Percentiles rank a stretch among this genome's conserved stretches.
Evolutionary conservation across 2,329 filamentous ascomycete genomes (phyloP).

Genomic region (Thermoascus crustaceus): DNA sequence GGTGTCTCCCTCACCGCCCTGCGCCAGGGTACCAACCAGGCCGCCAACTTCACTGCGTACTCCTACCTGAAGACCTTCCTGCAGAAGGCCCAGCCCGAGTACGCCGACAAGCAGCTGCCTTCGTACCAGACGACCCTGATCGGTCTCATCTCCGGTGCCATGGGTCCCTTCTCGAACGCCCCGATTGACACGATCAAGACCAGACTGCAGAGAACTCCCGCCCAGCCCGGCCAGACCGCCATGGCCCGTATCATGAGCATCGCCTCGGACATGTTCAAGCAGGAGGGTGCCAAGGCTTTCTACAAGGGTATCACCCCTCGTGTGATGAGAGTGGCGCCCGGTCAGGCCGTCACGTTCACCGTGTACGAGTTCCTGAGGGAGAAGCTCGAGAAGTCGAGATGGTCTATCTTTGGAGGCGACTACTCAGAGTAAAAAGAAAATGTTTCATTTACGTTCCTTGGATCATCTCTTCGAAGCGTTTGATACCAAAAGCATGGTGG

Average conservation of each 20-base stretch:
- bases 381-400: slow-evolving; percentile 59
- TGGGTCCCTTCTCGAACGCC: slow-evolving; percentile 92
- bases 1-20: slow-evolving; percentile 90
- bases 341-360: slow-evolving; percentile 71
- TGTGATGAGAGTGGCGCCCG: slow-evolving; percentile 94
- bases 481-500: slow-evolving; percentile 5
- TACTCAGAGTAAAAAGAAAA: slow-evolving; percentile 52
- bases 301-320: slow-evolving; percentile 98
- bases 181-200: slow-evolving; percentile 99
- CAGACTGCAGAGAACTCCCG: slow-evolving; percentile 80
- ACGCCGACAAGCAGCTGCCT: slow-evolving; percentile 58
- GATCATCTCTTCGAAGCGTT: not conserved
- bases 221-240: slow-evolving; percentile 71
- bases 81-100: slow-evolving; percentile 63
- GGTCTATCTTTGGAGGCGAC: slow-evolving; percentile 50
- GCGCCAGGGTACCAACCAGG: slow-evolving; percentile 93
- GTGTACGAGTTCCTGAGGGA: slow-evolving; percentile 72
- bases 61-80: slow-evolving; percentile 80
- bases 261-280: slow-evolving; percentile 77
- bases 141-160: slow-evolving; percentile 82
- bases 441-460: not conserved
- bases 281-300: slow-evolving; percentile 90
- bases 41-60: slow-evolving; percentile 98
- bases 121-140: slow-evolving; percentile 86
- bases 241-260: slow-evolving; percentile 71